phyloP scores from a whole-genome alignment of 1,139 yeast genomes.

The Yamadazyma triangularis region DNA sequence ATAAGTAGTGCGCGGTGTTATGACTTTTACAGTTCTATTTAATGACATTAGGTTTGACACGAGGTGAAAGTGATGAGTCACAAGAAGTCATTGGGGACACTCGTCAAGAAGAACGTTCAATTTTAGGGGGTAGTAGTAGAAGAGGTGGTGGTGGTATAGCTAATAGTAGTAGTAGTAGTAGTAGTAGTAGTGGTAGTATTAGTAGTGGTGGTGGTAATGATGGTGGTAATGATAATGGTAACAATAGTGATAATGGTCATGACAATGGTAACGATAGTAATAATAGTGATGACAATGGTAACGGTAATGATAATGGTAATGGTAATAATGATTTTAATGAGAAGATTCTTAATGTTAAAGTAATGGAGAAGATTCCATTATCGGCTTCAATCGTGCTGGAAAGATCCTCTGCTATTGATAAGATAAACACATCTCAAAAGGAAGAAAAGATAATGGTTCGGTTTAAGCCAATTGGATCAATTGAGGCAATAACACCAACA shows the following conservation, averaged over 20 bases:
- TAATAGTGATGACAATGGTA: neutral
- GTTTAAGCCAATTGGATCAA: conserved; percentile 58
- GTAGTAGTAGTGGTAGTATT: neutral
- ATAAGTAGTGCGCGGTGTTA: no score
- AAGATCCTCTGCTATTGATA: neutral
- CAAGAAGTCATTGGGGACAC: no score
- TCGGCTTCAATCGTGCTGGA: neutral
- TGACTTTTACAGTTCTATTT: no score
- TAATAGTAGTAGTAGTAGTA: neutral
- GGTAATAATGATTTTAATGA: neutral
- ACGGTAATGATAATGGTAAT: neutral
- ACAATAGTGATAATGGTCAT: no score
- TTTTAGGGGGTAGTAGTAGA: no score
- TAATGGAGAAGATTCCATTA: neutral
- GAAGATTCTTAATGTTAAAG: neutral
- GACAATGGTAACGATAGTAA: neutral
- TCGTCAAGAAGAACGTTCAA: no score
- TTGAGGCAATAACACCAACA: conserved; percentile 45
- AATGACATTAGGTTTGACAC: no score
- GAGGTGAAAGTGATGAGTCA: no score
- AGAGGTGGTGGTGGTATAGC: no score
- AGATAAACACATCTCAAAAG: no score
- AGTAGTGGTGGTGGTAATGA: neutral
- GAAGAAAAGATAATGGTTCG: conserved; percentile 37
- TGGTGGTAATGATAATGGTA: neutral